Conservation (phyloP, 805 yeast species). For the Isabelozyma rhagii region DNA sequence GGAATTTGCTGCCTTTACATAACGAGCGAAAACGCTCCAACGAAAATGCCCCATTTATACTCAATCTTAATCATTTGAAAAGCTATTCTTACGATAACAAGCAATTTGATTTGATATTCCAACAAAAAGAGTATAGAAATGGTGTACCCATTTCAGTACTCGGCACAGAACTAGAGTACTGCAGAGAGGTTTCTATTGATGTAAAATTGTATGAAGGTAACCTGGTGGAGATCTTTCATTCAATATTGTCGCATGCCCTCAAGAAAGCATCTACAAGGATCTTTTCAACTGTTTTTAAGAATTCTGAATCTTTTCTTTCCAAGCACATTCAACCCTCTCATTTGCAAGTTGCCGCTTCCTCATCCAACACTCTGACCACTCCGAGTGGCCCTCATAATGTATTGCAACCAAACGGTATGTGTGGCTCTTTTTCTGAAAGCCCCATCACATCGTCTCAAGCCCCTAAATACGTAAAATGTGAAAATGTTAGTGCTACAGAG, state of each 20-base stretch:
- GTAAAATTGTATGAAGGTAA: not conserved
- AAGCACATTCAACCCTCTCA: not conserved
- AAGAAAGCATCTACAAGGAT: not conserved
- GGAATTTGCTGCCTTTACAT: not conserved
- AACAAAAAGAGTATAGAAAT: no score
- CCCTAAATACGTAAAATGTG: no score
- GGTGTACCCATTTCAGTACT: not conserved
- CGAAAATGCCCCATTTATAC: not conserved
- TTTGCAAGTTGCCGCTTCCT: not conserved
- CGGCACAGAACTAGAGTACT: not conserved
- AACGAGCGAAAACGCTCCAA: no score
- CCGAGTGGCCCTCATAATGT: not conserved
- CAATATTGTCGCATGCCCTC: not conserved
- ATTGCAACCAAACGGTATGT: no score
- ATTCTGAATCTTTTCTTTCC: not conserved
- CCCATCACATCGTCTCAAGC: no score
- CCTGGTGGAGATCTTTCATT: no score
- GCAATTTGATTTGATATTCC: not conserved
- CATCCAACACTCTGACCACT: not conserved
- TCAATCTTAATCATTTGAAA: not conserved
- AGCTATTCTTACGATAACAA: not conserved
- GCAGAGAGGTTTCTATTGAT: not conserved
- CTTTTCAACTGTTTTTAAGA: not conserved
- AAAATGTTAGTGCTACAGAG: no score
- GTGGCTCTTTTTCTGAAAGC: no score